Evolutionary conservation across 805 yeast genomes (phyloP).

Genomic region (Nakazawaea pomicola): DNA sequence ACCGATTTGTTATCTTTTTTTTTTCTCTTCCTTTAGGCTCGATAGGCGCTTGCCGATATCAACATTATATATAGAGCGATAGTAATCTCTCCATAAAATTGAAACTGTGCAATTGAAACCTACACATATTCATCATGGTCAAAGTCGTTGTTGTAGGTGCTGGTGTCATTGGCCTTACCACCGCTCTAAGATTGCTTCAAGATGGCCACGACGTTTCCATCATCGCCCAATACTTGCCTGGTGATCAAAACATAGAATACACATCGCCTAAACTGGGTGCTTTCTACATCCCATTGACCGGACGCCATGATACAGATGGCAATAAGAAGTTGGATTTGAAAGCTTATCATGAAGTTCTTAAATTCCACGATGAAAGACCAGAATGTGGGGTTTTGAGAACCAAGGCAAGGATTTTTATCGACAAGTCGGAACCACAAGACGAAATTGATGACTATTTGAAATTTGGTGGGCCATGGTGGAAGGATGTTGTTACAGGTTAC

Average conservation of each 20-base stretch:
- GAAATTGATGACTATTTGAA: constrained; percentile 14
- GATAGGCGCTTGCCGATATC: no score
- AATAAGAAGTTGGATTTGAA: constrained; percentile 37
- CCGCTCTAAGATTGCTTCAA: constrained; percentile 36
- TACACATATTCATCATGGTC: background rate
- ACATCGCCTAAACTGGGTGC: constrained; percentile 73
- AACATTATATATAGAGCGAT: no score
- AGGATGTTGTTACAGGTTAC: constrained; percentile 36
- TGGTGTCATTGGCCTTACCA: constrained; percentile 52
- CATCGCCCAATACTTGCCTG: constrained; percentile 26
- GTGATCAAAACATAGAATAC: constrained; percentile 37
- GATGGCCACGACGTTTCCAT: constrained; percentile 37
- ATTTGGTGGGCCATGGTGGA: constrained; percentile 43
- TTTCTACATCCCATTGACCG: constrained; percentile 61
- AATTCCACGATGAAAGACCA: constrained; percentile 44
- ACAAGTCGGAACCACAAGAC: constrained; percentile 13
- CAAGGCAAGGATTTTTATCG: constrained; percentile 16
- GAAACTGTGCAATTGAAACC: background rate
- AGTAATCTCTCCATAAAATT: background rate
- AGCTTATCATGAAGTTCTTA: constrained; percentile 41
- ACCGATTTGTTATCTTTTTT: no score
- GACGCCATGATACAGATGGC: constrained; percentile 27
- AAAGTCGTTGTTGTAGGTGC: constrained; percentile 43
- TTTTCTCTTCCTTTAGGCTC: background rate
- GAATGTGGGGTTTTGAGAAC: constrained; percentile 40